Base-by-base conservation (phyloP, 2,329 filamentous ascomycete genomes). In the Cercospora zeina region DNA sequence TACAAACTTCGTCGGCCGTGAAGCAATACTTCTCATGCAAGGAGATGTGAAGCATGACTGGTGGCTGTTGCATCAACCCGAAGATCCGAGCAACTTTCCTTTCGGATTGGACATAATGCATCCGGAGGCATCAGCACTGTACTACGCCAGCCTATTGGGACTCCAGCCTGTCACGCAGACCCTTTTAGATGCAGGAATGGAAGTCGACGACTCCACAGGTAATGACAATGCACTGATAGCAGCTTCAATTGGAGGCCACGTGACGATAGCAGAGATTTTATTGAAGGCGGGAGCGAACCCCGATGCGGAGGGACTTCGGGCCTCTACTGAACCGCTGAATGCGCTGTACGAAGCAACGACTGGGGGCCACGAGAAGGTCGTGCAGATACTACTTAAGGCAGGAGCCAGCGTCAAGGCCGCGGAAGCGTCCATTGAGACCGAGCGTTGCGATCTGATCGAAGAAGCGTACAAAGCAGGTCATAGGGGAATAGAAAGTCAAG, bases 31-130 rank as follows among this genome's bases (percentile, higher is more conserved):
- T 2, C 57, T 59, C n/a, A 6, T 33, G 16, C 13, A 11, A 19
- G 33, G 19, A 53, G 16, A 51, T n/a, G 45, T 21, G 27, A 3
- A 53, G 33, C 30, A 4, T 4, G 16, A 31, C 45, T 59, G 57
- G 57, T 33, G 53, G 5, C n/a, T 53, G 19, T 45, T 59, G 19
- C 19, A 33, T 30, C 57, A 37, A n/a, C 57, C 57, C n/a, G 57
- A 53, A 53, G 8, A 31, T 8, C 2, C n/a, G 5, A 16, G 14
- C 7, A n/a, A 16, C 14, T 2, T 7, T 4, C 14, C n/a, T 4
- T 39, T 39, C n/a, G n/a, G n/a, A n/a, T n/a, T n/a, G n/a, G n/a
- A n/a, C n/a, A n/a, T 9, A 6, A 9, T 39, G 14, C 37, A 16
- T n/a, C 16, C 16, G n/a, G 9, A 16, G 19, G 57, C 8, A 31